Evolutionary conservation across 371 early-diverging fungal species (phyloP).

Genomic region (Rhizopus sp.): DNA sequence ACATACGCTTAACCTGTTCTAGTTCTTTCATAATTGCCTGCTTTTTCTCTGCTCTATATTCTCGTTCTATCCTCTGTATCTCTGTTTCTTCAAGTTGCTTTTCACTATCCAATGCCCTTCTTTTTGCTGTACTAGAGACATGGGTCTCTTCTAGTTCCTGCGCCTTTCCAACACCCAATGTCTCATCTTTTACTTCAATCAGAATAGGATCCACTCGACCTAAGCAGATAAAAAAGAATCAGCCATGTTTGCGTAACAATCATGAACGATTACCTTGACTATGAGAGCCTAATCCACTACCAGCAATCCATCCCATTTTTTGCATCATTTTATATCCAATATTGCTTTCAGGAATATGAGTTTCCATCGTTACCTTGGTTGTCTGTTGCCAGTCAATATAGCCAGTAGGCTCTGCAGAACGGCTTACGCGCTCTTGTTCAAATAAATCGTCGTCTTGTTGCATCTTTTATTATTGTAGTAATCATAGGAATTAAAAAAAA

Average conservation of each 20-base stretch:
- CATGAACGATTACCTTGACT: conserved; percentile 38
- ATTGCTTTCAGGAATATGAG: conserved; percentile 57
- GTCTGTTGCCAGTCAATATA: conserved; percentile 18
- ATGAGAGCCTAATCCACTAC: conserved; percentile 58
- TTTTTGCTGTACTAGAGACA: conserved; percentile 58
- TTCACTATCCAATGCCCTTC: conserved; percentile 62
- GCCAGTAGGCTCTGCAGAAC: background rate
- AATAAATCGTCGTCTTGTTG: conserved; percentile 6
- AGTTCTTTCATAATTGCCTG: conserved; percentile 60
- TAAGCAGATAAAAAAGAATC: conserved; percentile 14
- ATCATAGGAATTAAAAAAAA: background rate
- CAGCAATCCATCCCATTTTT: conserved; percentile 73
- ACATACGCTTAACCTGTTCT: conserved; percentile 65
- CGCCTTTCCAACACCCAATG: conserved; percentile 68
- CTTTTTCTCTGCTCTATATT: conserved; percentile 47
- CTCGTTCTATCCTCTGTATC: conserved; percentile 46
- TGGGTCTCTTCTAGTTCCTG: conserved; percentile 55
- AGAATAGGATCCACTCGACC: conserved; percentile 71
- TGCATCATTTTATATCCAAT: conserved; percentile 62
- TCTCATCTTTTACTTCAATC: conserved; percentile 60
- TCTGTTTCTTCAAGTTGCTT: conserved; percentile 70
- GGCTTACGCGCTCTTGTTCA: background rate
- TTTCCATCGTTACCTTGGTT: conserved; percentile 51
- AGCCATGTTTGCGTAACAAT: background rate
- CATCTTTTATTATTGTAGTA: background rate